A percentile compares a stretch with the other conserved stretches of the same genome.
Evolutionary conservation across 495 filamentous ascomycete species (phyloP).

Genomic region (Halenospora varia): DNA sequence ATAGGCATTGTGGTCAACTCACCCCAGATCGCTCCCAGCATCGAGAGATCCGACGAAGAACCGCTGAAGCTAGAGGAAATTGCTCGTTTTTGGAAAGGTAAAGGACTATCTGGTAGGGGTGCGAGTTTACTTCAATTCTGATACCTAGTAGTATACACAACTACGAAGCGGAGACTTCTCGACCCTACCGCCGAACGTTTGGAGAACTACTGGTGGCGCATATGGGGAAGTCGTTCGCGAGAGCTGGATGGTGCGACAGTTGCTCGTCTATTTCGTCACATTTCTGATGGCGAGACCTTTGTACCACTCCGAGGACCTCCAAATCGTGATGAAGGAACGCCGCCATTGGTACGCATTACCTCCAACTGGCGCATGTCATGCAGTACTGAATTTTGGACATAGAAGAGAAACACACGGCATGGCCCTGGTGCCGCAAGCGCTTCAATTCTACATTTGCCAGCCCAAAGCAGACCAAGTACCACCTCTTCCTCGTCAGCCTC

Average conservation of each 20-base stretch:
- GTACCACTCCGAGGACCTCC: constrained; percentile 40
- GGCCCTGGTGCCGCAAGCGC: constrained; percentile 17
- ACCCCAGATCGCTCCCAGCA: constrained; percentile 36
- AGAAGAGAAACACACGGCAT: constrained; percentile 10
- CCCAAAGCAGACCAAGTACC: constrained; percentile 14
- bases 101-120: background rate
- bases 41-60: constrained; percentile 38
- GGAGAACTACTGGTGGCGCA: constrained; percentile 55
- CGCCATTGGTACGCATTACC: constrained; percentile 31
- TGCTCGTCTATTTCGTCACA: constrained; percentile 42
- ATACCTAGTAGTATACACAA: constrained; percentile 43
- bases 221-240: constrained; percentile 47
- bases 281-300: constrained; percentile 44
- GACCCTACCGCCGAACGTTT: constrained; percentile 50
- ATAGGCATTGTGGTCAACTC: constrained; percentile 46
- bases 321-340: constrained; percentile 36
- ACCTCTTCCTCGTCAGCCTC: constrained; percentile 15
- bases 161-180: constrained; percentile 42
- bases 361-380: background rate
- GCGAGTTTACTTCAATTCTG: constrained; percentile 7
- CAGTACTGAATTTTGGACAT: constrained; percentile 20
- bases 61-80: constrained; percentile 43
- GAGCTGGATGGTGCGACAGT: constrained; percentile 40
- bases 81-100: constrained; percentile 48
- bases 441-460: constrained; percentile 2